These are phyloP conservation scores for Penicillium canariense DNA, from an alignment of 495 filamentous ascomycete species.

Conservation along the genomic window DNA sequence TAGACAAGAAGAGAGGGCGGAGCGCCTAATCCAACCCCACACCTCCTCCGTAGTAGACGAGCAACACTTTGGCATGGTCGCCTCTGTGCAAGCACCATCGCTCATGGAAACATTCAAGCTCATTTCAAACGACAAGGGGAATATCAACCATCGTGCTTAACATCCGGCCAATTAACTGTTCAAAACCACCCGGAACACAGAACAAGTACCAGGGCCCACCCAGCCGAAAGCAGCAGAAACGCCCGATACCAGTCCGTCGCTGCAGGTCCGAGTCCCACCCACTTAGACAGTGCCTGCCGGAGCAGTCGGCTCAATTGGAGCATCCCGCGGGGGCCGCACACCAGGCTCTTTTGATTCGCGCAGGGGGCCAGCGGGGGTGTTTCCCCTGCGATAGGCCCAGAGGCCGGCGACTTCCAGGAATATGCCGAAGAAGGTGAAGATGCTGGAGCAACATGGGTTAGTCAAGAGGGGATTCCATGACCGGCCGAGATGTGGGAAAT, in stretches of 20 bases:
- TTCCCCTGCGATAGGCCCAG: constrained; percentile 42
- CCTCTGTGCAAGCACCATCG: not conserved
- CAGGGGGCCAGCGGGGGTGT: constrained; percentile 4
- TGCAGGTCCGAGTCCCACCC: not conserved
- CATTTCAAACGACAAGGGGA: not conserved
- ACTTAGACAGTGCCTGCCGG: constrained; percentile 17
- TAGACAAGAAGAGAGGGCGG: no score
- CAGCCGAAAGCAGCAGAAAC: not conserved
- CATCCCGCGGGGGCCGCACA: constrained; percentile 29
- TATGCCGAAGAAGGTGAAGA: constrained; percentile 49
- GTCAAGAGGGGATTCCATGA: not conserved
- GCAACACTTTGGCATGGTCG: no score
- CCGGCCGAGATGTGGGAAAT: not conserved
- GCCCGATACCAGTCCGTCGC: not conserved
- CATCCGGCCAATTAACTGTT: not conserved
- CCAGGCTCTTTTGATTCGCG: constrained; percentile 27
- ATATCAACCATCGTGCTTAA: not conserved
- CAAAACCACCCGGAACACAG: not conserved
- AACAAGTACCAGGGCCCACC: not conserved
- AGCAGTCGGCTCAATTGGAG: constrained; percentile 24
- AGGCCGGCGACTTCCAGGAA: constrained; percentile 52
- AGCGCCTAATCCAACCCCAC: no score
- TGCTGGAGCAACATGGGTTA: constrained; percentile 23
- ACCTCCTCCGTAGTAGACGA: no score
- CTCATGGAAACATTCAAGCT: not conserved